Evolutionary conservation across 768 basidiomycete species (phyloP), one percentile per base, ranked within the genome.

Genomic region (Pleurotus giganteus): DNA sequence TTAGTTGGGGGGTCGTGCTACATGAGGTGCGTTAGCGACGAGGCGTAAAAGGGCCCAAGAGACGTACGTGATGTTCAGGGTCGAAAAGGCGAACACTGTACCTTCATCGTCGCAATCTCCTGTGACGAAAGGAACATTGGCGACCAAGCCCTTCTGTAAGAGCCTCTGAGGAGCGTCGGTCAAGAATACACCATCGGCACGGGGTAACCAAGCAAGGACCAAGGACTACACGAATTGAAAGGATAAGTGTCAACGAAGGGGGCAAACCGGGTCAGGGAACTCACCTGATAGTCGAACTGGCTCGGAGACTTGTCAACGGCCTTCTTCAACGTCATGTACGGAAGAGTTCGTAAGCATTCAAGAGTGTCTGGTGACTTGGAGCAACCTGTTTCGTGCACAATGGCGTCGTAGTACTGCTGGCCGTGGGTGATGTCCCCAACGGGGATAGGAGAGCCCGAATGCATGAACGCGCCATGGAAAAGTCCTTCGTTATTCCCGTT

Each of bases 181-280:
- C 8, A 84, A 58, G 65, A 83, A 78, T 0, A 68, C 65, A 1
- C 79, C 81, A 57, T 84, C 82, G 4, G 74, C 72, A 15, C 77
- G 72, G n/a, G 81, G 81, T 13, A 72, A 62, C 76, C 77, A 84
- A 17, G 76, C 71, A 11, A 74, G 66, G 19, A 65, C 63, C 32
- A 77, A 59, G 11, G 74, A 74, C 78, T 79, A 29, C 7, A 13
- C 6, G 31, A 6, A 32, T 32, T 5, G 45, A 23, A 24, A 46
- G 21, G 11, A 26, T 12, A 19, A 19, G 5, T 43, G 51, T 53
- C n/a, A 28, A 2, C n/a, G 29, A 45, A 24, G 3, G 41, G 23
- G 3, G 15, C 47, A 21, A 12, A 21, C 65, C 69, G 11, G 17
- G 43, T 45, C 19, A 5, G 26, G 43, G 44, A n/a, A 7, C 21